phyloP scores from a whole-genome alignment of 2,329 filamentous ascomycete genomes.

The Aspergillus oerlinghausenensis region DNA sequence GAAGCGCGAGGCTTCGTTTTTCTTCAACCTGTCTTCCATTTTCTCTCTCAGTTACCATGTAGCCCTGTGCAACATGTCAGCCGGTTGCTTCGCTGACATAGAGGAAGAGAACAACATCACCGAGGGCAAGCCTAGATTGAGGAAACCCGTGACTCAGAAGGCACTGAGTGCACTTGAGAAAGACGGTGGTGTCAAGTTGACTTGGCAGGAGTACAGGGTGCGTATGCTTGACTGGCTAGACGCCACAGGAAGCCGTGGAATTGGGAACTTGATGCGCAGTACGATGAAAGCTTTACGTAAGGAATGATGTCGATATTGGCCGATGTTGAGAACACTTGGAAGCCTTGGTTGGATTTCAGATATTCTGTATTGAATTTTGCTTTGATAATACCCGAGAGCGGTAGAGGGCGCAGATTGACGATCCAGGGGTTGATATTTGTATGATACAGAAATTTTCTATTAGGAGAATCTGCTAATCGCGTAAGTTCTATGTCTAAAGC shows the following conservation, averaged over 20 bases:
- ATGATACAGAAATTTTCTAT: neutral
- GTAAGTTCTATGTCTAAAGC: neutral
- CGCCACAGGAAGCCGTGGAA: constrained; percentile 58
- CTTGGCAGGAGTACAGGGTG: constrained; percentile 71
- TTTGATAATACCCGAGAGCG: neutral
- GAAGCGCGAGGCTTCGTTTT: constrained; percentile 27
- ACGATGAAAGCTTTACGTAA: constrained; percentile 72
- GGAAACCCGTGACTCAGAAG: constrained; percentile 61
- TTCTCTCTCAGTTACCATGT: constrained; percentile 48
- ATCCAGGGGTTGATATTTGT: neutral
- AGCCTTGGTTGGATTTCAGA: neutral
- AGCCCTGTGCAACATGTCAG: constrained; percentile 43
- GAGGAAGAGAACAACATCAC: constrained; percentile 41
- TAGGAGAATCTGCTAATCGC: no score
- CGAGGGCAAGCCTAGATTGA: constrained; percentile 22
- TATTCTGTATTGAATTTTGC: neutral
- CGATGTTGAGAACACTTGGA: neutral
- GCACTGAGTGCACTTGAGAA: constrained; percentile 60
- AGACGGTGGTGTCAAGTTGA: constrained; percentile 61
- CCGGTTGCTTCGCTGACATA: constrained; percentile 44
- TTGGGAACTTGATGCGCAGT: constrained; percentile 69
- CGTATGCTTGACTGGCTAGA: constrained; percentile 67
- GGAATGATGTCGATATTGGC: constrained; percentile 15
- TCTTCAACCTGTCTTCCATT: constrained; percentile 33
- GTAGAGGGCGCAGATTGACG: neutral